Percentiles rank a stretch among this genome's conserved stretches.
Conservation (phyloP, 2,329 filamentous ascomycete genomes). For the Aureobasidium leucospermi region DNA sequence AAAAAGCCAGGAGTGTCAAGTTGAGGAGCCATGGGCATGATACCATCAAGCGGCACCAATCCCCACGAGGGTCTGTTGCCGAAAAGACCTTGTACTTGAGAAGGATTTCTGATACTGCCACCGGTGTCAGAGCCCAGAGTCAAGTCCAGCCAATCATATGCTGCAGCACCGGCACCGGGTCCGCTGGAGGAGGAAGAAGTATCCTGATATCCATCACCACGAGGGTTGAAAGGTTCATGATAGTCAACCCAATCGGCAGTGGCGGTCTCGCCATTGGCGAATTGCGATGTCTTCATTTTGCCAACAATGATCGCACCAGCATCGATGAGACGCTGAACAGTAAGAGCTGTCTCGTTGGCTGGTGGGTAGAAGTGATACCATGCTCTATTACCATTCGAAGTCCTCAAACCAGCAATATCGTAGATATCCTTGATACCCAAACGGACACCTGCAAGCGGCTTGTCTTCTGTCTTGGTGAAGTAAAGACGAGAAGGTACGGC, state of each 20-base stretch:
- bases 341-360: constrained; percentile 40
- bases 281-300: constrained; percentile 40
- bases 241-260: constrained; percentile 47
- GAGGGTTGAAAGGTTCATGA: constrained; percentile 37
- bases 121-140: constrained; percentile 45
- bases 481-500: constrained; percentile 56
- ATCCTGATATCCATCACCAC: constrained; percentile 40
- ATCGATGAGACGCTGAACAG: constrained; percentile 50
- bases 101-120: constrained; percentile 43
- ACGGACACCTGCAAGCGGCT: constrained; percentile 54
- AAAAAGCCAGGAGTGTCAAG: constrained; percentile 43
- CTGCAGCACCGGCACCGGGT: constrained; percentile 36
- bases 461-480: constrained; percentile 44
- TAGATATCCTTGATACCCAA: constrained; percentile 59
- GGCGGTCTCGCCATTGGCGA: constrained; percentile 39
- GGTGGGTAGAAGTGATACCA: constrained; percentile 48
- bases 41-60: constrained; percentile 39
- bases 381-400: constrained; percentile 50
- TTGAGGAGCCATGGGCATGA: constrained; percentile 42
- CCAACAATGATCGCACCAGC: constrained; percentile 48
- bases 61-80: constrained; percentile 44
- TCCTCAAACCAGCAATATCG: constrained; percentile 50
- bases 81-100: constrained; percentile 43
- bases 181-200: constrained; percentile 42
- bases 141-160: constrained; percentile 45